Conservation (phyloP, 306 rosid genomes). For the Prunus armeniaca region DNA sequence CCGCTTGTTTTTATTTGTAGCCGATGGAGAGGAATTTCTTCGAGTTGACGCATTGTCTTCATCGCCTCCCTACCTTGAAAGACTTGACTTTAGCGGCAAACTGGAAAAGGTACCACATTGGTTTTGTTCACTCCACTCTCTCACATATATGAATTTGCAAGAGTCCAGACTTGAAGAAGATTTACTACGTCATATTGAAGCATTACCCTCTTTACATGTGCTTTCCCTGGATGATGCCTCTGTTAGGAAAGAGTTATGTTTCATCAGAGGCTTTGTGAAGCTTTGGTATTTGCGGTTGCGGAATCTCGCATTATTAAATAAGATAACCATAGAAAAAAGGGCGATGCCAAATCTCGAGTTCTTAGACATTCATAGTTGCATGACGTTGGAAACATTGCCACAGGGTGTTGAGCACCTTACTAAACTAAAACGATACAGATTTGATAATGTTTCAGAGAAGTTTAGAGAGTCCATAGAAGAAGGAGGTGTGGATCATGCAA, state of each 20-base stretch:
- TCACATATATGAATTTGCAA: neutral
- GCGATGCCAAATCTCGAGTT: neutral
- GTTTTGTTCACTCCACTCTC: neutral
- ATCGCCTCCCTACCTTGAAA: conserved; percentile 9
- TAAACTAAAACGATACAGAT: neutral
- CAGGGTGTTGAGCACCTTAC: conserved; percentile 10
- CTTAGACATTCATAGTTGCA: neutral
- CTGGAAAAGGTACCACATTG: neutral
- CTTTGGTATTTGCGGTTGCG: neutral
- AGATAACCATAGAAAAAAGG: too few relatives aligned
- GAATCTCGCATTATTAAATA: too few relatives aligned
- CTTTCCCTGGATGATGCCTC: neutral
- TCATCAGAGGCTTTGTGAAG: neutral
- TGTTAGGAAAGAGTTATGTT: neutral
- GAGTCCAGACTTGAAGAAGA: neutral
- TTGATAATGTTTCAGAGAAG: neutral
- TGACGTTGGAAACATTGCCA: neutral
- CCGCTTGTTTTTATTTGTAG: neutral
- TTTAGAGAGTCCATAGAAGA: neutral
- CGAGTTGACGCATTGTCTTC: neutral
- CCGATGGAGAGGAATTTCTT: neutral
- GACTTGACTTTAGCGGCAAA: neutral
- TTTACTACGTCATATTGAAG: neutral
- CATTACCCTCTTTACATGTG: neutral
- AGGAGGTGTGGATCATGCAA: too few relatives aligned